phyloP scores from a whole-genome alignment of 2,329 filamentous ascomycete genomes.

The Ophiocordyceps polyrhachis-furcata region DNA sequence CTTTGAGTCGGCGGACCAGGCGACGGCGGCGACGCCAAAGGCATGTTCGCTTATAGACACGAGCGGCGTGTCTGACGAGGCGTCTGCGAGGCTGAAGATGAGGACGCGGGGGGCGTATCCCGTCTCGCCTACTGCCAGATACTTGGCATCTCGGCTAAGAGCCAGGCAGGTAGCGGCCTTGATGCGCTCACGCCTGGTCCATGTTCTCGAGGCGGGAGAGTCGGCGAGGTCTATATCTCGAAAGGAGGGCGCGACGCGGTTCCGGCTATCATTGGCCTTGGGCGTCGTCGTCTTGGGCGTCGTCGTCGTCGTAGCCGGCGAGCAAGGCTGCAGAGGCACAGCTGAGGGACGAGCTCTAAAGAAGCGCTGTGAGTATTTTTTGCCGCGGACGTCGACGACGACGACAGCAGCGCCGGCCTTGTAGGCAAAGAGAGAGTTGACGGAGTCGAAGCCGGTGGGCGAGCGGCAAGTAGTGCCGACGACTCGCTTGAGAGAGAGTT shows the following conservation, averaged over 20 bases:
- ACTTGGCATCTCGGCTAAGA: constrained; percentile 71
- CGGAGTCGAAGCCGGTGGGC: constrained; percentile 70
- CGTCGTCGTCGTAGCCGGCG: constrained; percentile 25
- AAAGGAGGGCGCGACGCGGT: constrained; percentile 27
- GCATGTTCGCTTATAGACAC: constrained; percentile 78
- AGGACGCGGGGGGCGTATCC: constrained; percentile 84
- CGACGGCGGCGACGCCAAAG: constrained; percentile 72
- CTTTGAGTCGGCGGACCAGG: constrained; percentile 73
- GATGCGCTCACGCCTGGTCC: constrained; percentile 79
- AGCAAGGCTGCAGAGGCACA: constrained; percentile 41
- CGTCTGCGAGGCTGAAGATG: constrained; percentile 71
- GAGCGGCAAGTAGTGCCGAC: constrained; percentile 79
- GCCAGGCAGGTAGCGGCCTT: constrained; percentile 87
- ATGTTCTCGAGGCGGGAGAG: constrained; percentile 47
- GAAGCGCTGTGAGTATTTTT: constrained; percentile 60
- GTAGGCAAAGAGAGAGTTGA: constrained; percentile 67
- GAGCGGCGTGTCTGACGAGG: constrained; percentile 61
- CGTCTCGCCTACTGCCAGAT: constrained; percentile 84
- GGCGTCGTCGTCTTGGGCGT: constrained; percentile 21
- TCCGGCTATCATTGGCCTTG: constrained; percentile 45
- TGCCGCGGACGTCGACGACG: constrained; percentile 57
- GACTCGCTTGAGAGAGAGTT: constrained; percentile 61
- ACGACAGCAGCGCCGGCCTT: constrained; percentile 90
- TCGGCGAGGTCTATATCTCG: constrained; percentile 46
- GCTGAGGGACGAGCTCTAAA: constrained; percentile 72